Evolutionary conservation across 2,329 filamentous ascomycete species (phyloP).

Genomic region (Colletotrichum limetticola): DNA sequence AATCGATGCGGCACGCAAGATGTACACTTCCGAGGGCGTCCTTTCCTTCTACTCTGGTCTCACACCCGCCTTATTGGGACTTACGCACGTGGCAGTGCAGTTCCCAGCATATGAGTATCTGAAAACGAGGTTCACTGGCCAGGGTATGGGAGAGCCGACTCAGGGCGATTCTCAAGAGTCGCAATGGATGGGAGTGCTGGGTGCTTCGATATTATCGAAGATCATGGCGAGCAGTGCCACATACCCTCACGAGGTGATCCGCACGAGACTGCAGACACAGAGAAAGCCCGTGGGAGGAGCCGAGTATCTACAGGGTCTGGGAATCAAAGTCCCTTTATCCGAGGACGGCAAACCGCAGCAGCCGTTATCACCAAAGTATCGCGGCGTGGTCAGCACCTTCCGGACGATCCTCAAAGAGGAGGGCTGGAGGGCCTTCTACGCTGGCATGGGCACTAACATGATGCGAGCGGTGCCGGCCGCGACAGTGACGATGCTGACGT

Average conservation of each 20-base stretch:
- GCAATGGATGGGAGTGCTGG: conserved; percentile 86
- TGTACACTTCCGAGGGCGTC: conserved; percentile 92
- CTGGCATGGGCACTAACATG: conserved; percentile 97
- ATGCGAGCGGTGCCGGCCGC: conserved; percentile 94
- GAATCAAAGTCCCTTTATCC: conserved; percentile 51
- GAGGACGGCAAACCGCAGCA: conserved; percentile 42
- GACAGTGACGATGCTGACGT: conserved; percentile 97
- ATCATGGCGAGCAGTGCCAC: conserved; percentile 93
- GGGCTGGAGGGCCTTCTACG: conserved; percentile 96
- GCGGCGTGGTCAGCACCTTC: conserved; percentile 83
- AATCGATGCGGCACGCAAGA: conserved; percentile 91
- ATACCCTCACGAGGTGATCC: conserved; percentile 96
- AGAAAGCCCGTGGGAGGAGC: conserved; percentile 73
- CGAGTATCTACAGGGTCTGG: conserved; percentile 62
- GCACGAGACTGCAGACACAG: conserved; percentile 94
- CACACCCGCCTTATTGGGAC: conserved; percentile 87
- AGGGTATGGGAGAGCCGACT: conserved; percentile 80
- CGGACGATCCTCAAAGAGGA: conserved; percentile 89
- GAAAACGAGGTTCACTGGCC: conserved; percentile 89
- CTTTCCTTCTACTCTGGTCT: conserved; percentile 95
- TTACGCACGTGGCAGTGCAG: conserved; percentile 96
- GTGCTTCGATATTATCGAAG: conserved; percentile 93
- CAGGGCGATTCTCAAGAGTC: conserved; percentile 66
- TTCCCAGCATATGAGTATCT: conserved; percentile 96
- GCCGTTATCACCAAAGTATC: conserved; percentile 67